phyloP scores from a whole-genome alignment of 208 protist species.

The Wallacemonas sp. region DNA sequence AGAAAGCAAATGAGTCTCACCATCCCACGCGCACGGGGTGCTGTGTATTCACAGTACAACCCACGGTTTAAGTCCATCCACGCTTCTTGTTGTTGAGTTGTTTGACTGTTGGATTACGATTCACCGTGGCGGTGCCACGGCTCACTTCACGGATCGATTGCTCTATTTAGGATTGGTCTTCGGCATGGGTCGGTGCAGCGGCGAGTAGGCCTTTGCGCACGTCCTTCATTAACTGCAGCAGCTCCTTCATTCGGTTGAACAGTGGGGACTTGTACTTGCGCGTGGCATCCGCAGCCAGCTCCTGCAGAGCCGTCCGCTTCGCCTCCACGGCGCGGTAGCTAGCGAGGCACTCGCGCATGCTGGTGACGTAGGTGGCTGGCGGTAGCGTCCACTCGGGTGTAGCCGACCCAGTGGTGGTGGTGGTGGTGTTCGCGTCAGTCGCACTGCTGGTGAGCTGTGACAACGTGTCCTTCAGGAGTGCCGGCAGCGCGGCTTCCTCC shows the following conservation, averaged over 20 bases:
- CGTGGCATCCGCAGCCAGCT: conserved; percentile 82
- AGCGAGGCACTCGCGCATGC: conserved; percentile 71
- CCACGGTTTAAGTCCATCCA: too few species aligned
- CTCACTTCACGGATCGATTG: too few species aligned
- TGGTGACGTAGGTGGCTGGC: conserved; percentile 24
- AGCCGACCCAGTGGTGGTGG: background rate
- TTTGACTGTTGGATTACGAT: conserved; percentile 2
- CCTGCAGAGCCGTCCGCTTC: conserved; percentile 47
- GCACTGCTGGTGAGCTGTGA: too few species aligned
- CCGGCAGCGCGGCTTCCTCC: conserved; percentile 14
- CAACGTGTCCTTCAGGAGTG: background rate
- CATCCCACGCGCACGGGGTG: background rate
- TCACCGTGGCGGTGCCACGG: too few species aligned
- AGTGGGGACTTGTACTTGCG: conserved; percentile 83
- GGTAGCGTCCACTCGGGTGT: background rate
- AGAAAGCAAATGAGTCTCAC: conserved; percentile 5
- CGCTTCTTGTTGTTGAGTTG: conserved; percentile 1
- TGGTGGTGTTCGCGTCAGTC: background rate
- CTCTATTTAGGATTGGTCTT: background rate
- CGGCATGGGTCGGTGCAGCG: too few species aligned
- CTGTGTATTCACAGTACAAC: background rate
- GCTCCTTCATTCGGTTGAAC: conserved; percentile 84
- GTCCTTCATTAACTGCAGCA: conserved; percentile 80
- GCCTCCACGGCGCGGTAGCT: conserved; percentile 64
- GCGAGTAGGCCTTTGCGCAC: background rate